These are phyloP conservation scores for Diplodia intermedia DNA, from an alignment of 2,329 filamentous ascomycete species.

Conservation along the genomic window DNA sequence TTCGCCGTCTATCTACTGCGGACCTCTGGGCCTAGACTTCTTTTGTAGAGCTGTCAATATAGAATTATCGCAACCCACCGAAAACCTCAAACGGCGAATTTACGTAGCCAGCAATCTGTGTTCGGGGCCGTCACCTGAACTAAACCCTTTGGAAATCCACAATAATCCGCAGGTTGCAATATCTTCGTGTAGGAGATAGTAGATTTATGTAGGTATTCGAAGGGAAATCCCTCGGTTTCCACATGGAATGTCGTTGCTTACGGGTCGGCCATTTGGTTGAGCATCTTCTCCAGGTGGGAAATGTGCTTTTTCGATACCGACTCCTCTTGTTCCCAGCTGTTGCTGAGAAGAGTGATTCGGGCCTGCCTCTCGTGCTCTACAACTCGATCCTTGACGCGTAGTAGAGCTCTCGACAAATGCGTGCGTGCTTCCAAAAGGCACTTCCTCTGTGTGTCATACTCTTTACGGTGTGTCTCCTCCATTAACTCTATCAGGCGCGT, in stretches of 20 bases:
- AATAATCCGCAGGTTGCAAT: too few relatives aligned
- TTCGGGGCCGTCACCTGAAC: not conserved
- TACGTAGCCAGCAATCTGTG: not conserved
- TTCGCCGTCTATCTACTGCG: not conserved
- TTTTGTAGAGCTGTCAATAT: not conserved
- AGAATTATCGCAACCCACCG: not conserved
- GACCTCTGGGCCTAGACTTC: too few relatives aligned
- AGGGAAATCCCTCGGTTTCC: not conserved
- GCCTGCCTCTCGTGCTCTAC: not conserved
- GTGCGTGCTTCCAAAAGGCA: not conserved
- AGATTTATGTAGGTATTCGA: not conserved
- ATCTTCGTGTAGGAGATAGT: not conserved
- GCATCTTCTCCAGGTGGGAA: not conserved
- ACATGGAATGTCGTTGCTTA: not conserved
- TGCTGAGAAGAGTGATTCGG: not conserved
- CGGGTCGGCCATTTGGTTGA: not conserved
- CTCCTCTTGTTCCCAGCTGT: constrained; percentile 2
- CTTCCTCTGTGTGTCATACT: constrained; percentile 4
- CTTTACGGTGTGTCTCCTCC: constrained; percentile 48
- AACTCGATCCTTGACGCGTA: not conserved
- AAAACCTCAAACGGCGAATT: not conserved
- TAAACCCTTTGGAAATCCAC: not conserved
- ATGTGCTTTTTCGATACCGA: constrained; percentile 4
- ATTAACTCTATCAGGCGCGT: constrained; percentile 53
- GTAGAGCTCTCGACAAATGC: not conserved